Conservation (phyloP, 2,329 filamentous ascomycete genomes). For the Penicillium sp. region DNA sequence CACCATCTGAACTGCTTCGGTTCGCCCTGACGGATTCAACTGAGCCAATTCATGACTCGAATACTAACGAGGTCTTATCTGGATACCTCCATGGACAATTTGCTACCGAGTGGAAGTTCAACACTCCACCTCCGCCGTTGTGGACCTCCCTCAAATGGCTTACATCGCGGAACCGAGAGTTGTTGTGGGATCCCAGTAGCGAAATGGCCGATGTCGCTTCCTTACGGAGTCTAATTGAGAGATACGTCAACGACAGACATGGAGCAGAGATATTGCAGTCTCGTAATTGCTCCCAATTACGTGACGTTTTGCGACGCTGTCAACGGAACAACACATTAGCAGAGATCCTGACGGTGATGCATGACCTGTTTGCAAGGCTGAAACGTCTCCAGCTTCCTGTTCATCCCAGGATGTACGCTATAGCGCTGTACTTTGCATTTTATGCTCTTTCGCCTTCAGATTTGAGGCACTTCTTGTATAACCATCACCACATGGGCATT, state of each 20-base stretch:
- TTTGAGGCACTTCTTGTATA: conserved; percentile 25
- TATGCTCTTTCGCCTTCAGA: conserved; percentile 28
- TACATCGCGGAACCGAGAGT: conserved; percentile 1
- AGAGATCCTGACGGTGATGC: conserved; percentile 32
- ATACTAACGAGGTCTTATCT: conserved; percentile 8
- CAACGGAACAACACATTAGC: conserved; percentile 22
- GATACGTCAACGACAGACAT: conserved; percentile 13
- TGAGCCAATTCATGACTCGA: conserved; percentile 1
- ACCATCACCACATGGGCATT: conserved; percentile 9
- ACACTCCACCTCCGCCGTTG: conserved; percentile 16
- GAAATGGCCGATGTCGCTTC: conserved; percentile 5
- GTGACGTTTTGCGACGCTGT: conserved; percentile 21
- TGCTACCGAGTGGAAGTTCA: conserved; percentile 19
- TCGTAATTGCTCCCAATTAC: conserved; percentile 10
- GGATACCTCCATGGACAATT: conserved; percentile 20
- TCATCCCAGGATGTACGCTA: conserved; percentile 9
- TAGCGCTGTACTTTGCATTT: conserved; percentile 32
- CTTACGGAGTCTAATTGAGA: conserved; percentile 26
- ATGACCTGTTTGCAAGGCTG: conserved; percentile 29
- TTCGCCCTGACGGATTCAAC: conserved; percentile 29
- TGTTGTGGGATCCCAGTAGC: neutral
- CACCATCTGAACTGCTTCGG: conserved; percentile 30
- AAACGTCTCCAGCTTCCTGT: conserved; percentile 15
- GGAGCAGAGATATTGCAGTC: conserved; percentile 8
- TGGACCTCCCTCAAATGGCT: conserved; percentile 21